These are phyloP conservation scores for Yarrowia divulgata DNA, from an alignment of 805 yeast species.

Conservation along the genomic window DNA sequence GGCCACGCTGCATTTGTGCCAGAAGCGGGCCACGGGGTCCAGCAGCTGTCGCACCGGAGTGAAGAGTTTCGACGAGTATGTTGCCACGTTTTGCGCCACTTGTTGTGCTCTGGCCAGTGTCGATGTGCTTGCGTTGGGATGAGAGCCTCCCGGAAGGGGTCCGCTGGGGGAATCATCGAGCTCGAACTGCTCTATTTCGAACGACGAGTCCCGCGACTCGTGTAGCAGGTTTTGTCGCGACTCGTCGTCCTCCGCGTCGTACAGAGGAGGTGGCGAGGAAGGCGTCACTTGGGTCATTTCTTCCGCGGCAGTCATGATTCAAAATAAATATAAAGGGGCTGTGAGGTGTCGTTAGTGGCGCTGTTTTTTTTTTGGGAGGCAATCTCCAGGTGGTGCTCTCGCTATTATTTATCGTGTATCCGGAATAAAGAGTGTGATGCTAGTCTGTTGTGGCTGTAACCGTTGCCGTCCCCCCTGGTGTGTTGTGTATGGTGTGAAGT, in stretches of 20 bases:
- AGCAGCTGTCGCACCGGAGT: slow-evolving; percentile 18
- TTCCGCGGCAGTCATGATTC: slow-evolving; percentile 3
- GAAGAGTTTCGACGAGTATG: slow-evolving; percentile 15
- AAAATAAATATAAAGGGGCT: not conserved
- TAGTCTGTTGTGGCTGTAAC: not conserved
- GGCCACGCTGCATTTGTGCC: slow-evolving; percentile 21
- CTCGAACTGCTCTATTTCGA: slow-evolving; percentile 38
- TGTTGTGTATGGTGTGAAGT: not conserved
- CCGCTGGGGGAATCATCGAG: slow-evolving; percentile 34
- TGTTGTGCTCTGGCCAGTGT: slow-evolving; percentile 17
- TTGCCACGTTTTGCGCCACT: slow-evolving; percentile 32
- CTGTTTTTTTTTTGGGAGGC: not conserved
- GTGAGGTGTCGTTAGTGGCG: slow-evolving; percentile 11
- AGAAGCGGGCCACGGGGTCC: slow-evolving; percentile 30
- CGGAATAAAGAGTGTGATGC: slow-evolving; percentile 12
- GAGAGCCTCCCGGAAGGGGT: slow-evolving; percentile 26
- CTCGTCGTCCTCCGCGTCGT: slow-evolving; percentile 24
- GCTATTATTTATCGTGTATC: not conserved
- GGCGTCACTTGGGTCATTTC: slow-evolving; percentile 12
- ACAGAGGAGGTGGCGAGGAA: slow-evolving; percentile 35
- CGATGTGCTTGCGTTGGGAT: slow-evolving; percentile 30
- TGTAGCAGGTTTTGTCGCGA: slow-evolving; percentile 26
- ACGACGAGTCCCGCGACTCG: slow-evolving; percentile 28
- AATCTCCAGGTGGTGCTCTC: not conserved
- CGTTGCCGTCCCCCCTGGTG: not conserved